phyloP scores from a whole-genome alignment of 139 green algal species.

The Volvox reticuliferus region DNA sequence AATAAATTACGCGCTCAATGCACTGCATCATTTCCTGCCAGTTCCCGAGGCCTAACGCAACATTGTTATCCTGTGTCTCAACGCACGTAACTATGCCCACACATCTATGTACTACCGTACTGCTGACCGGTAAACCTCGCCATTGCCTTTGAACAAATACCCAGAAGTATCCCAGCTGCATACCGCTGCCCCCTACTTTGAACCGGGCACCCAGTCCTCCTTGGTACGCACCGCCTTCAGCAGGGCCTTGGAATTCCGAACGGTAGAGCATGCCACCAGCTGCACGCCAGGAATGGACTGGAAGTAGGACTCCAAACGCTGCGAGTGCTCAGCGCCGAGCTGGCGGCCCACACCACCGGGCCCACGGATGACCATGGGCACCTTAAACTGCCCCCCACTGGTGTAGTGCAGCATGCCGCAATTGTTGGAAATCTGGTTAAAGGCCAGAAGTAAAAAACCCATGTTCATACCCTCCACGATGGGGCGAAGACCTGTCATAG shows the following conservation, averaged over 20 bases:
- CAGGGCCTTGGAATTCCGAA: conserved; percentile 92
- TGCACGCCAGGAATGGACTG: conserved; percentile 96
- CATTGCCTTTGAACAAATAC: too few species aligned
- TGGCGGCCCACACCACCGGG: conserved; percentile 89
- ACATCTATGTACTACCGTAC: too few species aligned
- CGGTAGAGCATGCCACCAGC: conserved; percentile 92
- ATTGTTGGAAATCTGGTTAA: conserved; percentile 99
- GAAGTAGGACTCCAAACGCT: conserved; percentile 98
- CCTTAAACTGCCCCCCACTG: conserved; percentile 94
- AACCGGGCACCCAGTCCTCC: not conserved
- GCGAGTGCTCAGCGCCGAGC: conserved; percentile 96
- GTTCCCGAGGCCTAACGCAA: too few species aligned
- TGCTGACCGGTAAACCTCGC: too few species aligned
- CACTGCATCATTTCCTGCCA: too few species aligned
- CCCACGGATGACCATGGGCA: conserved; percentile 60
- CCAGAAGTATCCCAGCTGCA: too few species aligned
- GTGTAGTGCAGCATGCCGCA: conserved; percentile 98
- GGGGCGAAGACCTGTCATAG: conserved; percentile 95
- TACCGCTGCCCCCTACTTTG: too few species aligned
- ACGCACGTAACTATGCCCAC: too few species aligned
- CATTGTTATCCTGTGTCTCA: too few species aligned
- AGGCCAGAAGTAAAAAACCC: conserved; percentile 97
- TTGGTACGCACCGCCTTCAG: conserved; percentile 84
- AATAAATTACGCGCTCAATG: too few species aligned
- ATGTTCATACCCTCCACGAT: conserved; percentile 99